Evolutionary conservation across 139 green algal species (phyloP), one percentile per base, ranked within the genome.

Genomic region (Volvox africanus): DNA sequence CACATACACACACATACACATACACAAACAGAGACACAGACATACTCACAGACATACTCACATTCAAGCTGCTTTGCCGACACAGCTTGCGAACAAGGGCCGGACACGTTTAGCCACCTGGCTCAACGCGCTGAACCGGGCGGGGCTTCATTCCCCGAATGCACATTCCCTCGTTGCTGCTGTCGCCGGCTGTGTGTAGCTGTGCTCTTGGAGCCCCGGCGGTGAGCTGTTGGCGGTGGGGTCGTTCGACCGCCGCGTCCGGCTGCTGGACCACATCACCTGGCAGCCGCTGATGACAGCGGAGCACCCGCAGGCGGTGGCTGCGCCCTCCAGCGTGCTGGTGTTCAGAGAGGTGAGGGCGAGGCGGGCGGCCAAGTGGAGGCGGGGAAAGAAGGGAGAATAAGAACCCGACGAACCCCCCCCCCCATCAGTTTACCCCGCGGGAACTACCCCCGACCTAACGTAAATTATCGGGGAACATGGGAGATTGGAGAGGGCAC

Each of bases 141-240:
- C 44, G 5, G 44, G 44, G 44, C 44, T 55, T 9, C 5, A 55
- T 55, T 9, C 44, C 44, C 44, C 44, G 44, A 14, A 9, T 9
- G 44, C 44, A 5, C 44, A 9, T 55, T 9, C 44, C 44, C 44
- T 9, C 9, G 44, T 5, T 55, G 44, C 44, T 55, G 44, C 44
- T 55, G 44, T 55, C 11, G 21, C 65, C 11, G 65, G 65, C 65
- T 24, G 65, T 73, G 55, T 61, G 9, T 35, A 96, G 86, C 61
- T 76, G 36, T 88, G 95, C 9, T 69, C 88, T 11, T 98, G 97
- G 97, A 94, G 90, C 14, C 93, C 95, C 24, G 92, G 84, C 24
- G 96, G 96, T 18, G 93, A 97, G 80, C 73, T 97, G 76, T 93
- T 99, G 24, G 95, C 96, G 33, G 84, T 98, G 28, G 97, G 97